Evolutionary conservation across 1,284 basidiomycete genomes (phyloP).

Genomic region (Ustilago sp.): DNA sequence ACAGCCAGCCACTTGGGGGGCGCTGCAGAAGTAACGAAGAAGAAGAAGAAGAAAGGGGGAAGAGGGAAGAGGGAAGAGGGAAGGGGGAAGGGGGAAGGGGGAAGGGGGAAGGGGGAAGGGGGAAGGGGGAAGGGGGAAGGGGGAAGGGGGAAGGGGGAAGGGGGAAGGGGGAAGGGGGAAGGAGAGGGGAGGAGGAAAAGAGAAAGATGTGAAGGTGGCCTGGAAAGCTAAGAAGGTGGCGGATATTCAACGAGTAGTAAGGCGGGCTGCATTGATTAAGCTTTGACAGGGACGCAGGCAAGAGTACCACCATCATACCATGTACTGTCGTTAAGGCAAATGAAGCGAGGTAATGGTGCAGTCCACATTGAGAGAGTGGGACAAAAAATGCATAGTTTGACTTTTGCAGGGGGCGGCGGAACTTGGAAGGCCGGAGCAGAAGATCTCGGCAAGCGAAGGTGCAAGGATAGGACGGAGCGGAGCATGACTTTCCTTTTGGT

Average conservation of each 20-base stretch:
- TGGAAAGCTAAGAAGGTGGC: neutral
- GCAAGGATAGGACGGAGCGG: neutral
- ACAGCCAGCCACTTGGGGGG: neutral
- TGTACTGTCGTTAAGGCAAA: neutral
- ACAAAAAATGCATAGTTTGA: slow-evolving; percentile 7
- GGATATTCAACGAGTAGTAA: neutral
- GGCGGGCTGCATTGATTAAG: neutral
- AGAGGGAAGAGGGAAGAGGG: too few species aligned
- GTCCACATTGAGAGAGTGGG: neutral
- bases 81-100: too few species aligned
- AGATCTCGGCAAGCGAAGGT: neutral
- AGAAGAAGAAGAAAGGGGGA: neutral
- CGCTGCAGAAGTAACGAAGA: neutral
- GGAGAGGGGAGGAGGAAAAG: neutral
- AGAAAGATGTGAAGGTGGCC: neutral
- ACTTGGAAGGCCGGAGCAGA: neutral
- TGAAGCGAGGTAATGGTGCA: neutral
- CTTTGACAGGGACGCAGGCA: neutral
- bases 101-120: neutral
- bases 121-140: too few species aligned
- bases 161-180: neutral
- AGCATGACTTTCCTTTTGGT: neutral
- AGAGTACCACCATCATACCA: neutral
- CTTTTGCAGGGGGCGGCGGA: neutral
- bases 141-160: neutral